phyloP scores from a whole-genome alignment of 2,329 filamentous ascomycete species.

The Alternaria dauci region DNA sequence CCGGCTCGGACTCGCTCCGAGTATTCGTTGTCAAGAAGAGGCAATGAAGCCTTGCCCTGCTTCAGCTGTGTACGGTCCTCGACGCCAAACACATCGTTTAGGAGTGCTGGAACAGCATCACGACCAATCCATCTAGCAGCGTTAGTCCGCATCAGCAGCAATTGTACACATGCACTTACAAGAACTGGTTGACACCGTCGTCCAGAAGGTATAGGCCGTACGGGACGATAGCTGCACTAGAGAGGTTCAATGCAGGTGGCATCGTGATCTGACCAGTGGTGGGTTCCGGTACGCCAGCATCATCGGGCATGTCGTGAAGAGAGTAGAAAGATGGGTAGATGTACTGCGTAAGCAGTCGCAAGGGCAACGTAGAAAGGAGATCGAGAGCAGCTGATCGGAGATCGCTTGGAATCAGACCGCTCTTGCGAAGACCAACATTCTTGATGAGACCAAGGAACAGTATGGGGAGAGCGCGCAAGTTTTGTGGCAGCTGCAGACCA shows the following conservation, averaged over 20 bases:
- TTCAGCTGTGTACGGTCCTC: conserved; percentile 83
- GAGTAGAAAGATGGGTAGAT: conserved; percentile 64
- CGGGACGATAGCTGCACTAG: conserved; percentile 84
- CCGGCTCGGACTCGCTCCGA: conserved; percentile 81
- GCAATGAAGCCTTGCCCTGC: conserved; percentile 87
- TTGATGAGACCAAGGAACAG: conserved; percentile 96
- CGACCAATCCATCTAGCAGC: conserved; percentile 78
- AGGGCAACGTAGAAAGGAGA: conserved; percentile 89
- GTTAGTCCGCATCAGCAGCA: conserved; percentile 6
- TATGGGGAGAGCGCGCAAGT: conserved; percentile 85
- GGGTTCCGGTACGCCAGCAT: conserved; percentile 83
- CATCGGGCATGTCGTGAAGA: conserved; percentile 85
- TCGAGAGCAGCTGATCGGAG: conserved; percentile 92
- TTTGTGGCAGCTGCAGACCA: conserved; percentile 91
- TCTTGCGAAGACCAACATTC: conserved; percentile 69
- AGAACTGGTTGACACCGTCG: conserved; percentile 95
- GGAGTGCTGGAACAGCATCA: conserved; percentile 87
- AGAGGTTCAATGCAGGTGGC: conserved; percentile 83
- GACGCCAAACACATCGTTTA: conserved; percentile 89
- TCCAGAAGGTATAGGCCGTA: conserved; percentile 97
- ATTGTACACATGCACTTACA: conserved; percentile 51
- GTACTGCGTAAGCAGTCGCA: conserved; percentile 90
- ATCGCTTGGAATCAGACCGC: conserved; percentile 60
- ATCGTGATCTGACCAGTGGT: conserved; percentile 89
- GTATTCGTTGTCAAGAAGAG: conserved; percentile 93